These are phyloP conservation scores for Phytophthora sp. DNA, from an alignment of 352 stramenopile genomes.

Conservation along the genomic window DNA sequence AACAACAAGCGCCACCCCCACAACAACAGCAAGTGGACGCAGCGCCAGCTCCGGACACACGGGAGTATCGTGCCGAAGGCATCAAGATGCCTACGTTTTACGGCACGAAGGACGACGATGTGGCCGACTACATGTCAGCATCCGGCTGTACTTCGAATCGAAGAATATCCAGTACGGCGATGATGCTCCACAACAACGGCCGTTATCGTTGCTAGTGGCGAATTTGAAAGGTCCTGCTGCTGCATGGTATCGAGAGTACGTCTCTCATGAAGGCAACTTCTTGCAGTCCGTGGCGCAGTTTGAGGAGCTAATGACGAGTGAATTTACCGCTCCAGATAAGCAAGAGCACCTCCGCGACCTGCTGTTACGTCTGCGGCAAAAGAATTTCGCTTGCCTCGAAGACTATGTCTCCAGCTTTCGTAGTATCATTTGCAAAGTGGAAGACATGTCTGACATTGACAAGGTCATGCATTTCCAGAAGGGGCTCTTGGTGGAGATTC, in stretches of 20 bases:
- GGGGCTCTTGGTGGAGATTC: neutral
- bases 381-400: conserved; percentile 4
- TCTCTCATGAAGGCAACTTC: too few relatives aligned
- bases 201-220: neutral
- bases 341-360: conserved; percentile 8
- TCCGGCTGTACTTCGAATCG: too few relatives aligned
- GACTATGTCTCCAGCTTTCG: neutral
- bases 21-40: neutral
- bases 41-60: neutral
- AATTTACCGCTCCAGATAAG: conserved; percentile 3
- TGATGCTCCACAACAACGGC: conserved; percentile 2
- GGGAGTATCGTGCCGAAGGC: conserved; percentile 6
- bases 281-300: too few relatives aligned
- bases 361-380: neutral
- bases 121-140: conserved; percentile 10
- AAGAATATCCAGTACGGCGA: too few relatives aligned
- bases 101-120: conserved; percentile 6
- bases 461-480: conserved; percentile 20
- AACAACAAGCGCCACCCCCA: too few relatives aligned
- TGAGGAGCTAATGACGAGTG: conserved; percentile 4
- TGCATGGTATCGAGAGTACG: too few relatives aligned
- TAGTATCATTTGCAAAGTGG: conserved; percentile 10
- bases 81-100: conserved; percentile 10
- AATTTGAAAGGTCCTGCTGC: too few relatives aligned
- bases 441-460: too few relatives aligned